These are phyloP conservation scores for Cryptococcus amylolentus DNA, from an alignment of 1,284 basidiomycete genomes.

Conservation along the genomic window DNA sequence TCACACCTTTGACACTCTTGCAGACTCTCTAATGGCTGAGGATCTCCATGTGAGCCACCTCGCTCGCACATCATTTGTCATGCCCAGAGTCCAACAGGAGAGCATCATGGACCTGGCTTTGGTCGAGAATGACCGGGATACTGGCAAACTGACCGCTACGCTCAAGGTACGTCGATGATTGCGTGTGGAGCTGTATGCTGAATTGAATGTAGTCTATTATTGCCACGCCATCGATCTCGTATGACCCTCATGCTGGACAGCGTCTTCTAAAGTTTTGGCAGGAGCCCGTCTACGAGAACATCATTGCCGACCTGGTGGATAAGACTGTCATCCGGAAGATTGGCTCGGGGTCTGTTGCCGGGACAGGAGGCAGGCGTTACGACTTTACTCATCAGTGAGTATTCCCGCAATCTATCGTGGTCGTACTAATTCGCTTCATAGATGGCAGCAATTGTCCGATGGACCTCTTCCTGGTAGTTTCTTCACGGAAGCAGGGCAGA, in stretches of 20 bases:
- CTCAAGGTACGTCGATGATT: constrained; percentile 58
- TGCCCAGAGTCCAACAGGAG: neutral
- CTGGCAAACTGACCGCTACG: constrained; percentile 60
- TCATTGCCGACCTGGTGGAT: constrained; percentile 39
- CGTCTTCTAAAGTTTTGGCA: constrained; percentile 58
- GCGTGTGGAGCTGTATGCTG: constrained; percentile 2
- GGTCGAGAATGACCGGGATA: neutral
- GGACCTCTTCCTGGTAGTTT: constrained; percentile 62
- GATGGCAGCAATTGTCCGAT: constrained; percentile 49
- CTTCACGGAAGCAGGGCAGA: constrained; percentile 63
- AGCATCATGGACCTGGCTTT: neutral
- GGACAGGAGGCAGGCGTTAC: constrained; percentile 15
- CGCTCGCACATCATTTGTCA: neutral
- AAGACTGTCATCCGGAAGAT: constrained; percentile 32
- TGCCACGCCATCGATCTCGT: constrained; percentile 64
- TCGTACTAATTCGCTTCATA: constrained; percentile 6
- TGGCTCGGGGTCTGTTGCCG: neutral
- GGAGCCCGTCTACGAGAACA: constrained; percentile 57
- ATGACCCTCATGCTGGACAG: constrained; percentile 58
- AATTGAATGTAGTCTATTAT: constrained; percentile 62
- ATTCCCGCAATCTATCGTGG: neutral
- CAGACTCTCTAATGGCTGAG: constrained; percentile 35
- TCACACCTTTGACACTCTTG: constrained; percentile 7
- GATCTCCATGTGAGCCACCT: constrained; percentile 60
- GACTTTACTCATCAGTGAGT: constrained; percentile 14